Evolutionary conservation across 2,329 filamentous ascomycete genomes (phyloP).

Genomic region (Calonectria multiphialidica): DNA sequence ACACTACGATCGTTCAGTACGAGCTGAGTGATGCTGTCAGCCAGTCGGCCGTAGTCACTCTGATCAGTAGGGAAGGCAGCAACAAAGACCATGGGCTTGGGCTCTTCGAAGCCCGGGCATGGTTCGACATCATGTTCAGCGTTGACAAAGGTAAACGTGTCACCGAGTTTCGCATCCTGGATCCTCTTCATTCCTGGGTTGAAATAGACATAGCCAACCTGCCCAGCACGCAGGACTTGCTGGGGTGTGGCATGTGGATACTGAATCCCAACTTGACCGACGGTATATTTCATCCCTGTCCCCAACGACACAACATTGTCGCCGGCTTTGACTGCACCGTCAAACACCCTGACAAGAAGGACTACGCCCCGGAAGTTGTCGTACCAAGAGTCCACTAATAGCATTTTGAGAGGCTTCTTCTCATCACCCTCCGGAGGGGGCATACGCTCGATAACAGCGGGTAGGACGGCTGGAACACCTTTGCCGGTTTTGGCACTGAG

Average conservation of each 20-base stretch:
- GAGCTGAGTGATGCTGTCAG: constrained; percentile 94
- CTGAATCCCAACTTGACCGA: constrained; percentile 97
- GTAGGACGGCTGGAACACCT: constrained; percentile 86
- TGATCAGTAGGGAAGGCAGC: constrained; percentile 96
- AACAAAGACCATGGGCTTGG: constrained; percentile 99
- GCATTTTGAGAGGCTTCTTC: constrained; percentile 79
- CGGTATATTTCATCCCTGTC: constrained; percentile 89
- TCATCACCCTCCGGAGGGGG: constrained; percentile 83
- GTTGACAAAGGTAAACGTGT: constrained; percentile 90
- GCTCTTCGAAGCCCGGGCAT: constrained; percentile 94
- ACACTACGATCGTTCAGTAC: constrained; percentile 96
- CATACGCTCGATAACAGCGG: constrained; percentile 86
- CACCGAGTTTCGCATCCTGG: constrained; percentile 94
- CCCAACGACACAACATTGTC: constrained; percentile 90
- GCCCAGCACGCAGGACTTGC: constrained; percentile 83
- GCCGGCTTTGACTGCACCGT: constrained; percentile 84
- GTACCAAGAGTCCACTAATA: constrained; percentile 98
- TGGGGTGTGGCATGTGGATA: constrained; percentile 90
- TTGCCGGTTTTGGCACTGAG: constrained; percentile 95
- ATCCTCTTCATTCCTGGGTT: constrained; percentile 99
- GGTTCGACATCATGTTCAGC: constrained; percentile 81
- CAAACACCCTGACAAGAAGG: constrained; percentile 90
- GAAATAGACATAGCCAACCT: constrained; percentile 97
- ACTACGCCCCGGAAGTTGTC: constrained; percentile 96
- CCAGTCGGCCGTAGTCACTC: constrained; percentile 84